phyloP scores from a whole-genome alignment of 192 early-diverging fungal species.

The Geranomyces variabilis region DNA sequence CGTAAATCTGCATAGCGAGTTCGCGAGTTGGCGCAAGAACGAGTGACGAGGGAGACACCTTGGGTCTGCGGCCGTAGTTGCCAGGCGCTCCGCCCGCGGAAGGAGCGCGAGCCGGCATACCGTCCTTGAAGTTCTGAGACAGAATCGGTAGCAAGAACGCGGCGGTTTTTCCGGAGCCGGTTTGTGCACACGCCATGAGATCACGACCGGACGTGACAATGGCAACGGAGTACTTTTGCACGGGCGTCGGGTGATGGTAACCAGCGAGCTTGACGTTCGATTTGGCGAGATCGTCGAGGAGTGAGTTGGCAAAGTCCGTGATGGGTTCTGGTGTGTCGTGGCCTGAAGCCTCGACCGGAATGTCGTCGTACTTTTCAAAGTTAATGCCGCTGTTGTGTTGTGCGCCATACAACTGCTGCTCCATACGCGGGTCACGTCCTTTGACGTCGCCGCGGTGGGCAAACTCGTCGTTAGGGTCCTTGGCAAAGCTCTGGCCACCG shows the following conservation, averaged over 20 bases:
- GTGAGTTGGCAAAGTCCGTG: constrained; percentile 64
- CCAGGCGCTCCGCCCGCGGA: constrained; percentile 34
- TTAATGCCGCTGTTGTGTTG: constrained; percentile 92
- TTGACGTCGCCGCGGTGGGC: constrained; percentile 71
- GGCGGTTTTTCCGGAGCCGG: constrained; percentile 86
- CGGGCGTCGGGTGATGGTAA: constrained; percentile 89
- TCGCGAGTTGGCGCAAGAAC: constrained; percentile 95
- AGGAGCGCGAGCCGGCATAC: constrained; percentile 29
- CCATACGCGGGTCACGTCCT: constrained; percentile 74
- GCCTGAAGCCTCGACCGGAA: constrained; percentile 86
- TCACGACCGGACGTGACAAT: constrained; percentile 77
- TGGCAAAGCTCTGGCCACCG: constrained; percentile 5
- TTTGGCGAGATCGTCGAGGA: constrained; percentile 81
- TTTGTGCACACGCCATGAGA: constrained; percentile 98
- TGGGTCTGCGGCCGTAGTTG: constrained; percentile 28
- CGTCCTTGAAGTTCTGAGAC: constrained; percentile 83
- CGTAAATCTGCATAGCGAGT: constrained; percentile 91
- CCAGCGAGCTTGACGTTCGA: constrained; percentile 85
- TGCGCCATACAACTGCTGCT: constrained; percentile 73
- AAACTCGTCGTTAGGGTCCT: constrained; percentile 68
- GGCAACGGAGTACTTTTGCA: constrained; percentile 64
- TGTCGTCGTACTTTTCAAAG: constrained; percentile 98
- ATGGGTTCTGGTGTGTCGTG: constrained; percentile 52
- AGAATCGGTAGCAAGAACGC: constrained; percentile 97
- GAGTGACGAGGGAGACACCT: constrained; percentile 70